A percentile compares a stretch with the other conserved stretches of the same genome.
phyloP scores from a whole-genome alignment of 1,284 basidiomycete genomes.

The Pholiota adiposa region DNA sequence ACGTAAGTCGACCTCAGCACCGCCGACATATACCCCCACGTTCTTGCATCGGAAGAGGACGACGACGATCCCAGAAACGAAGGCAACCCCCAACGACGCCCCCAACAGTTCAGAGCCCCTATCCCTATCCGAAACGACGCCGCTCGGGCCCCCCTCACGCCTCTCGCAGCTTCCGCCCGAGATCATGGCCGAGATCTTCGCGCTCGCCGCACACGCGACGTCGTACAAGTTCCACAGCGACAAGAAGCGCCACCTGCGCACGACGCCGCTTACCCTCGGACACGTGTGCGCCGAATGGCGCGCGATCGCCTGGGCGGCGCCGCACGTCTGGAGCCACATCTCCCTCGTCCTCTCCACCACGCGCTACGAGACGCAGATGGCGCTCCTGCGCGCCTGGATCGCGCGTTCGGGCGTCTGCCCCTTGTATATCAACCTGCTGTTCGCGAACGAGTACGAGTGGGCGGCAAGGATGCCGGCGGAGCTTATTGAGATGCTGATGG shows the following conservation, averaged over 20 bases:
- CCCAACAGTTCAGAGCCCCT: not conserved
- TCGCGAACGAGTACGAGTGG: constrained; percentile 23
- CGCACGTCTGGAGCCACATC: constrained; percentile 22
- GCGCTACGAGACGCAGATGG: constrained; percentile 16
- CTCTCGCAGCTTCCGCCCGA: constrained; percentile 17
- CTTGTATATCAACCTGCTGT: constrained; percentile 19
- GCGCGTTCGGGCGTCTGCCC: constrained; percentile 13
- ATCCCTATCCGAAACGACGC: not conserved
- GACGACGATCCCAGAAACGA: not conserved
- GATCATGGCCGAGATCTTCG: constrained; percentile 22
- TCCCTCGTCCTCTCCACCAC: constrained; percentile 13
- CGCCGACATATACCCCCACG: not conserved
- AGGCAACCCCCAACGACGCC: not conserved
- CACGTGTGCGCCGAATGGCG: constrained; percentile 22
- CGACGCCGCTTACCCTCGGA: constrained; percentile 21
- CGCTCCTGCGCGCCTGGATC: constrained; percentile 18
- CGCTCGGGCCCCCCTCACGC: not conserved
- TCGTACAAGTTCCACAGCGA: constrained; percentile 14
- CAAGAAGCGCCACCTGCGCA: constrained; percentile 10
- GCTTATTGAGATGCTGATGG: constrained; percentile 16
- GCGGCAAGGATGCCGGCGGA: constrained; percentile 13
- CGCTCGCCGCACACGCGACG: constrained; percentile 15
- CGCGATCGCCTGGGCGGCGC: constrained; percentile 15
- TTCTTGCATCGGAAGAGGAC: no score
- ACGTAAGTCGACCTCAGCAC: not conserved